Base-by-base conservation (phyloP, 768 basidiomycete genomes). In the Suillus fuscotomentosus region DNA sequence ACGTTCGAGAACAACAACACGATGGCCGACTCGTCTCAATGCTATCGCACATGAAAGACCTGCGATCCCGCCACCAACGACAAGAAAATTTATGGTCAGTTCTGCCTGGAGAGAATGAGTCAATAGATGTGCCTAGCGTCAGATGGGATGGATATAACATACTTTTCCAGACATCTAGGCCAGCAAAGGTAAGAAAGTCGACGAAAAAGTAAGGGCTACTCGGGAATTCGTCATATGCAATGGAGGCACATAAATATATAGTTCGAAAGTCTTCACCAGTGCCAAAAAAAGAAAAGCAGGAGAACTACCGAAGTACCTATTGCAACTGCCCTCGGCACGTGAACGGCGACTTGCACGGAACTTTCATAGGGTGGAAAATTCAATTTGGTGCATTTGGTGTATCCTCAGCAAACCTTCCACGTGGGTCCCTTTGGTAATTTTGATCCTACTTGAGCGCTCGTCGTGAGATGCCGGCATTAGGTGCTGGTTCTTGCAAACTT, bases 41-140 rank as follows among this genome's bases (percentile, higher is more conserved):
- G 83, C 77, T 67, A 81, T 83, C 5, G 88, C 88, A 42, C 82
- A 76, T 3, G 87, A 82, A 56, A 88, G 75, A 11, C 88, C 88
- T 45, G 83, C 79, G 15, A 89, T 78, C 17, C 83, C 82, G 50
- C 80, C 84, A 59, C 85, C 84, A 34, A 85, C 76, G 45, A 86
- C 75, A 22, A 83, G 64, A 63, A 85, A 80, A 59, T 84, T 76
- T 22, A 74, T 63, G 22, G 64, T 22, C 48, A 74, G n/a, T 34
- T 62, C 64, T 55, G 74, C 63, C 15, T 59, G 57, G 24, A 20
- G 24, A 59, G 17, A 39, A 41, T 15, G 24, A 4, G 41, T 59
- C 15, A 42, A 20, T 41, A 20, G 3, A 42, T 42, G 13, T 59
- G 24, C 5, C 24, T 11, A 6, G 17, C 20, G 5, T 17, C 5